These are phyloP conservation scores for Xenoacremonium recifei DNA, from an alignment of 2,329 filamentous ascomycete species.

Conservation along the genomic window DNA sequence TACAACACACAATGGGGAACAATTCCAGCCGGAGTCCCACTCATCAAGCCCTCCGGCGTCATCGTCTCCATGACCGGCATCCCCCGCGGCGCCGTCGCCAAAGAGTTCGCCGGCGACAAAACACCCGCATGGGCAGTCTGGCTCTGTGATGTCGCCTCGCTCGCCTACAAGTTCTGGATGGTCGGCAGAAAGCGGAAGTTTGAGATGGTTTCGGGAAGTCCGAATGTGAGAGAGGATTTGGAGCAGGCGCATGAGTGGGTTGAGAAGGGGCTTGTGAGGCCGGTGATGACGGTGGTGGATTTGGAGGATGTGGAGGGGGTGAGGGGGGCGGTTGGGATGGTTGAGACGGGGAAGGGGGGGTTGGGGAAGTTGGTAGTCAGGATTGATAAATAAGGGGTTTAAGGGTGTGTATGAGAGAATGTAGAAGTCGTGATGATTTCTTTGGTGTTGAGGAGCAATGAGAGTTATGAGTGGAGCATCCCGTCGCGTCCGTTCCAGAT, in stretches of 20 bases:
- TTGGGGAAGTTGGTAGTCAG: slow-evolving; percentile 28
- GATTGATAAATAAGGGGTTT: too few species aligned
- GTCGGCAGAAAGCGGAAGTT: slow-evolving; percentile 44
- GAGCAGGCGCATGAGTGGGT: slow-evolving; percentile 40
- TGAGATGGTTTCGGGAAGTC: slow-evolving; percentile 44
- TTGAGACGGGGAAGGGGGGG: slow-evolving; percentile 27
- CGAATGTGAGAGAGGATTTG: slow-evolving; percentile 39
- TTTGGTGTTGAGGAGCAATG: too few species aligned
- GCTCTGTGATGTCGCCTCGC: slow-evolving; percentile 33
- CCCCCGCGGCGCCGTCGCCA: slow-evolving; percentile 30
- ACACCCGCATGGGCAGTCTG: slow-evolving; percentile 39
- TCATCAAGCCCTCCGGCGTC: slow-evolving; percentile 38
- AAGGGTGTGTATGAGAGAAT: too few species aligned
- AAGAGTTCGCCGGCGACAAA: slow-evolving; percentile 30
- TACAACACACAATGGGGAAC: slow-evolving; percentile 46
- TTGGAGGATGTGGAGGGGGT: slow-evolving; percentile 44
- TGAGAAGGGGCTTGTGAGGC: slow-evolving; percentile 41
- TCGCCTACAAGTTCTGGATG: slow-evolving; percentile 41
- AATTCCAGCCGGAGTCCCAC: slow-evolving; percentile 36
- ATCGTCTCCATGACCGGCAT: slow-evolving; percentile 41
- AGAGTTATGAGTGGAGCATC: too few species aligned
- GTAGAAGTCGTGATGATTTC: too few species aligned
- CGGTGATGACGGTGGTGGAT: slow-evolving; percentile 39
- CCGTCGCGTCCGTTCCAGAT: too few species aligned
- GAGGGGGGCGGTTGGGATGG: slow-evolving; percentile 37